Conservation (phyloP, 148 eudicot genomes). For the Rhododendron kiyosumense region DNA sequence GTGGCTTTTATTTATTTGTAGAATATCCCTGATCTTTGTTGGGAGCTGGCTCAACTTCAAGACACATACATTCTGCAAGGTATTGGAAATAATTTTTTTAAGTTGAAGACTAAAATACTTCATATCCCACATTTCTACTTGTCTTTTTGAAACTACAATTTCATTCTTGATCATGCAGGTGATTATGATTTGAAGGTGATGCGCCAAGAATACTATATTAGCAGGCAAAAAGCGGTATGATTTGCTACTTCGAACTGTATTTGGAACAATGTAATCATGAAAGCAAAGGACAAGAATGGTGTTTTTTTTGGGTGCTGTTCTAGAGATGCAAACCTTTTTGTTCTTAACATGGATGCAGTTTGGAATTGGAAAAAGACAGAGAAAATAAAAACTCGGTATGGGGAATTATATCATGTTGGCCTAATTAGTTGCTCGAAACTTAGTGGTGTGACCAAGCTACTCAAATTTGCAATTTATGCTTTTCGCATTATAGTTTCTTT, state of each 20-base stretch:
- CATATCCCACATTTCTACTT: background rate
- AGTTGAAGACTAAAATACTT: background rate
- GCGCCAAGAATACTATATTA: conserved; percentile 94
- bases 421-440: background rate
- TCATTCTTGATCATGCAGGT: conserved; percentile 35
- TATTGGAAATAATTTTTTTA: conserved; percentile 18
- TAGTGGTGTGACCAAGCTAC: background rate
- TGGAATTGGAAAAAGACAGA: background rate
- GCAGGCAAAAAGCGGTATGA: conserved; percentile 87
- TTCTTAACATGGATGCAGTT: conserved; percentile 7
- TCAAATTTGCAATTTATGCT: background rate
- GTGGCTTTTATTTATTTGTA: conserved; percentile 19
- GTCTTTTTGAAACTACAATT: background rate
- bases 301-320: background rate
- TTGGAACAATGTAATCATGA: background rate
- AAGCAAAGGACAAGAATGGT: background rate
- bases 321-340: background rate
- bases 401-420: background rate
- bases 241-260: background rate
- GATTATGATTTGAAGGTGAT: conserved; percentile 98
- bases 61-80: conserved; percentile 98
- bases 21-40: conserved; percentile 96
- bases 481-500: background rate
- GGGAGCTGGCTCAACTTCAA: conserved; percentile 99
- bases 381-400: background rate